Base-by-base conservation (phyloP, 768 basidiomycete genomes). In the Infundibulicybe gibba region DNA sequence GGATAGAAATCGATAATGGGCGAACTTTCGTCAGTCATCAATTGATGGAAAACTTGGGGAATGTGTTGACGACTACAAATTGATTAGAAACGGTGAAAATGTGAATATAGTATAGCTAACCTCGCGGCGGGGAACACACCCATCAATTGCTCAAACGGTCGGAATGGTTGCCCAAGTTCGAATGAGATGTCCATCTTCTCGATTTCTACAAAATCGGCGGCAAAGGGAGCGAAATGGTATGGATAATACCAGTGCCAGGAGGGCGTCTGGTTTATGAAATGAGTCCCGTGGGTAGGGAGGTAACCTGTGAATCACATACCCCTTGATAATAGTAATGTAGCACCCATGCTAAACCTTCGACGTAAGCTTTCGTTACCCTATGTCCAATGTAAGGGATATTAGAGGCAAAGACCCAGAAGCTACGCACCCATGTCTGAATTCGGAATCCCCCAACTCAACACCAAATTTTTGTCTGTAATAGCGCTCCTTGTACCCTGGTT, bases 181-280 rank as follows among this genome's bases (percentile, higher is more conserved):
- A 98, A 98, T 32, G 72, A 65, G 61, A 98, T 83, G 32, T 91
- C 70, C 80, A 94, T 82, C 52, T 82, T 74, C 32, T 76, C 78
- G 40, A 95, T 72, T 39, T 89, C 84, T 47, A 79, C 77, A 54
- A 98, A 97, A 64, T 99, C 97, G 50, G 86, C 85, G 6, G 97
- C 97, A 63, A 99, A 99, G 1, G 97, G 97, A 11, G 97, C 92
- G 63, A 97, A 99, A 66, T 99, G 97, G 59, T 88, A 94, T 1
- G 97, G 97, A 64, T 97, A 98, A 69, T 87, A 99, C 97, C 97
- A 99, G 59, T 94, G 83, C 95, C 95, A 98, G 2, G 94, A 97
- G 3, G 90, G 89, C 6, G 90, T 82, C 91, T 87, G 40, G 33
- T 32, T 47, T 20, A 45, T 30, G 33, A 48, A 51, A 41, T 58